Percentiles rank a stretch among this genome's conserved stretches.
These are phyloP conservation scores for Dryadomyces sulphureus DNA, from an alignment of 2,329 filamentous ascomycete species.

Conservation along the genomic window DNA sequence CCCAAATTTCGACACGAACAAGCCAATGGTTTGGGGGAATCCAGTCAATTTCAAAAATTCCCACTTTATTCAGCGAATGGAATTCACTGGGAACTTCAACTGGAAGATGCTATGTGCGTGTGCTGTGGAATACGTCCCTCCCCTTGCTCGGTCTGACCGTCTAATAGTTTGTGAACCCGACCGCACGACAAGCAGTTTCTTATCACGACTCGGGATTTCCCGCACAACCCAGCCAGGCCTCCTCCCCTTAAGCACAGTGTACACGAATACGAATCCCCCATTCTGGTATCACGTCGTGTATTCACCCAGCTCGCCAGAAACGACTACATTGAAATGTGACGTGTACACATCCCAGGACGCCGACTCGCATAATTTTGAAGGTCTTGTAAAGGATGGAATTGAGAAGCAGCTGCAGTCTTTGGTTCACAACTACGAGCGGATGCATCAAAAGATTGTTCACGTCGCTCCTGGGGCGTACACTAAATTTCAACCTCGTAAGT, in stretches of 20 bases:
- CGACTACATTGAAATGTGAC: constrained; percentile 1
- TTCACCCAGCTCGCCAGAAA: not conserved
- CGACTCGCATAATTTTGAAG: not conserved
- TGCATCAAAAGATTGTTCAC: not conserved
- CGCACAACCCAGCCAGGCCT: not conserved
- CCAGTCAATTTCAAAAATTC: not conserved
- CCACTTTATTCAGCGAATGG: not conserved
- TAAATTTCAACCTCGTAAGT: not conserved
- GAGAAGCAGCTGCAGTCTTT: not conserved
- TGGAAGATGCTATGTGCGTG: constrained; percentile 2
- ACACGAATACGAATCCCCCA: not conserved
- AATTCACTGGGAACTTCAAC: constrained; percentile 2
- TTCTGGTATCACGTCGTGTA: constrained; percentile 2
- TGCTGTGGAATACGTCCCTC: not conserved
- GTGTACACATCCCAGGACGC: not conserved
- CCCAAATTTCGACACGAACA: not conserved
- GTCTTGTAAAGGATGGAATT: not conserved
- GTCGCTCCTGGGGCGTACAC: not conserved
- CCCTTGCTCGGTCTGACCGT: not conserved
- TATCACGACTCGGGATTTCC: not conserved
- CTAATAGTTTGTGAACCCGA: not conserved
- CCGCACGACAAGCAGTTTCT: not conserved
- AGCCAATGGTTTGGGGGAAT: not conserved
- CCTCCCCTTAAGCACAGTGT: not conserved
- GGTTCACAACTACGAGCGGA: not conserved